Percentiles rank a stretch among this genome's conserved stretches.
Conservation (phyloP, 805 yeast species). For the Crinitomyces ghanaensis region DNA sequence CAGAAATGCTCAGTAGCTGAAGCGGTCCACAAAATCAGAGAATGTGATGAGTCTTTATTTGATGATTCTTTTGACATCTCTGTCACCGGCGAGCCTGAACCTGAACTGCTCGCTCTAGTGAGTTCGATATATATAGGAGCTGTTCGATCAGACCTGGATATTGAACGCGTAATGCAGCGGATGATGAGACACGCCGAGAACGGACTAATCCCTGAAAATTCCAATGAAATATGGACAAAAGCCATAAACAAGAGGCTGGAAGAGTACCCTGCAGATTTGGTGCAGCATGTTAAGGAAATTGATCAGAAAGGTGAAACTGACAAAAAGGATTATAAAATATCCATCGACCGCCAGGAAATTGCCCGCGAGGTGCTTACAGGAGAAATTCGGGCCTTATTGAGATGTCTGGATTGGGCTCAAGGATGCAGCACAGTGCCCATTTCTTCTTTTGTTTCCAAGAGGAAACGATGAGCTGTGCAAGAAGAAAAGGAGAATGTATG, state of each 20-base stretch:
- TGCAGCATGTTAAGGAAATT: neutral
- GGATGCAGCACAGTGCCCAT: constrained; percentile 3
- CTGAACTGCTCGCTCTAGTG: constrained; percentile 7
- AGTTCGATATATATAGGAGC: constrained; percentile 5
- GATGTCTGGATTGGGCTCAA: constrained; percentile 17
- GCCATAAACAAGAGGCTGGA: constrained; percentile 12
- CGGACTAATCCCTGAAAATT: constrained; percentile 9
- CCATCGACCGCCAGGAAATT: constrained; percentile 14
- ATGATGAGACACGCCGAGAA: constrained; percentile 9
- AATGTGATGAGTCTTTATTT: constrained; percentile 13
- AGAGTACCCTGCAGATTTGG: constrained; percentile 14
- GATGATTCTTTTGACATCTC: constrained; percentile 18
- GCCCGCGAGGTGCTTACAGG: constrained; percentile 17
- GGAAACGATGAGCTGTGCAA: neutral
- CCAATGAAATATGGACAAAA: constrained; percentile 8
- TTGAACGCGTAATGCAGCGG: constrained; percentile 6
- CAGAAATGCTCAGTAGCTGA: constrained; percentile 2
- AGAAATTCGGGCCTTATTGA: constrained; percentile 20
- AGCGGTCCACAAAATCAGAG: constrained; percentile 11
- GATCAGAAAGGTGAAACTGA: too few species aligned
- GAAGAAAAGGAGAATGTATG: too few species aligned
- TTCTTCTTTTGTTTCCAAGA: neutral
- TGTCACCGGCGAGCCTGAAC: constrained; percentile 13
- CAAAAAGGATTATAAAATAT: constrained; percentile 4
- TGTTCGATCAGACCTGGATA: constrained; percentile 6